These are phyloP conservation scores for Trametopsis cervina DNA, from an alignment of 768 basidiomycete species.

Conservation along the genomic window DNA sequence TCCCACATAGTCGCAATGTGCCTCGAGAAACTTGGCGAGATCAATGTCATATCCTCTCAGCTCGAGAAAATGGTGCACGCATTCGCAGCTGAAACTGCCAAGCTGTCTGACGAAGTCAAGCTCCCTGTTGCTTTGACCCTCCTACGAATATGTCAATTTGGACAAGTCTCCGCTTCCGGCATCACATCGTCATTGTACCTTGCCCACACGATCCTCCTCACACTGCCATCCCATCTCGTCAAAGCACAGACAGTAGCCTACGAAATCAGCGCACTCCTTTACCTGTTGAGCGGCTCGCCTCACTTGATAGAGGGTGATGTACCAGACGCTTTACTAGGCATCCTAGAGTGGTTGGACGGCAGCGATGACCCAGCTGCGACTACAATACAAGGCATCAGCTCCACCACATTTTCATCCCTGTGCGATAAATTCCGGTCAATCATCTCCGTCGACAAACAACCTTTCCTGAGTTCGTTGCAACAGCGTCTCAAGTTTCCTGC, in stretches of 20 bases:
- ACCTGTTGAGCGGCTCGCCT: background rate
- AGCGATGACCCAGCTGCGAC: slow-evolving; percentile 1
- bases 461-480: background rate
- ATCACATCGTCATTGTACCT: slow-evolving; percentile 8
- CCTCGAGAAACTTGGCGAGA: slow-evolving; percentile 41
- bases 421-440: background rate
- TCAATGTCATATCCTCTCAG: slow-evolving; percentile 37
- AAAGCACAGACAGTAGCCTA: slow-evolving; percentile 1
- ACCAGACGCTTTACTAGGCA: background rate
- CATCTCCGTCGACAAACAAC: background rate
- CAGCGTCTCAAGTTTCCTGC: background rate
- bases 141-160: slow-evolving; percentile 13
- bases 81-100: slow-evolving; percentile 21
- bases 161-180: background rate
- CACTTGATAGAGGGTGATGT: slow-evolving; percentile 1
- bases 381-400: slow-evolving; percentile 2
- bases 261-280: slow-evolving; percentile 4
- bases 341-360: slow-evolving; percentile 6
- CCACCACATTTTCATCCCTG: background rate
- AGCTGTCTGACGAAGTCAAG: slow-evolving; percentile 23
- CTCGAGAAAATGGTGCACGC: slow-evolving; percentile 35
- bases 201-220: slow-evolving; percentile 7
- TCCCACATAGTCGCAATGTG: slow-evolving; percentile 33
- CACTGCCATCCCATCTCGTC: background rate
- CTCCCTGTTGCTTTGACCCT: slow-evolving; percentile 27